Percentiles rank a stretch among this genome's conserved stretches.
These are phyloP conservation scores for Cordyceps cateniannulata DNA, from an alignment of 2,329 filamentous ascomycete genomes.

Conservation along the genomic window DNA sequence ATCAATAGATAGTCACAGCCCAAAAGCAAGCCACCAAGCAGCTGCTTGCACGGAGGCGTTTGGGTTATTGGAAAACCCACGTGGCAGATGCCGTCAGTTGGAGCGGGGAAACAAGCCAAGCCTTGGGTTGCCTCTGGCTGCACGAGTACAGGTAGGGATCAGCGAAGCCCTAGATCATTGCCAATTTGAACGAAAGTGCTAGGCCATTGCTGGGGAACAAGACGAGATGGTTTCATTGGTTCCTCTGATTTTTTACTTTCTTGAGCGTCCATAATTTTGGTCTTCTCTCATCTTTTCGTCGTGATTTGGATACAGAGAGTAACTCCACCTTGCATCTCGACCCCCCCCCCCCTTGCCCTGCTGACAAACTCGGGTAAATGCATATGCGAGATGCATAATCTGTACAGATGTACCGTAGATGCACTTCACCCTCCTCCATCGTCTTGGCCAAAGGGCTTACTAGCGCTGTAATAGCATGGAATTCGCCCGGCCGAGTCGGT, in stretches of 20 bases:
- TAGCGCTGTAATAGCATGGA: not conserved
- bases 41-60: not conserved
- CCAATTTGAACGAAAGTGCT: not conserved
- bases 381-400: constrained; percentile 8
- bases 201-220: not conserved
- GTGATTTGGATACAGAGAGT: not conserved
- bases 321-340: not conserved
- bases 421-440: not conserved
- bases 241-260: not conserved
- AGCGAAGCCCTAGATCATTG: not conserved
- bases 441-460: not conserved
- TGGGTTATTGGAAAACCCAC: constrained; percentile 2
- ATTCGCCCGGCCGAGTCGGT: not conserved
- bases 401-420: too few species aligned
- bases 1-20: not conserved
- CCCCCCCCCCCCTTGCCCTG: not conserved
- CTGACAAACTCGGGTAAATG: constrained; percentile 7
- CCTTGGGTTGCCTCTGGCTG: not conserved
- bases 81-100: constrained; percentile 5
- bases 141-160: too few species aligned
- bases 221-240: not conserved
- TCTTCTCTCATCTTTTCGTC: not conserved
- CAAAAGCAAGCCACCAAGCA: not conserved
- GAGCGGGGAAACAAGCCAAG: not conserved
- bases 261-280: not conserved